A percentile compares a stretch with the other conserved stretches of the same genome.
These are phyloP conservation scores for Xylariomycetidae sp. DNA, from an alignment of 2,329 filamentous ascomycete species.

Conservation along the genomic window DNA sequence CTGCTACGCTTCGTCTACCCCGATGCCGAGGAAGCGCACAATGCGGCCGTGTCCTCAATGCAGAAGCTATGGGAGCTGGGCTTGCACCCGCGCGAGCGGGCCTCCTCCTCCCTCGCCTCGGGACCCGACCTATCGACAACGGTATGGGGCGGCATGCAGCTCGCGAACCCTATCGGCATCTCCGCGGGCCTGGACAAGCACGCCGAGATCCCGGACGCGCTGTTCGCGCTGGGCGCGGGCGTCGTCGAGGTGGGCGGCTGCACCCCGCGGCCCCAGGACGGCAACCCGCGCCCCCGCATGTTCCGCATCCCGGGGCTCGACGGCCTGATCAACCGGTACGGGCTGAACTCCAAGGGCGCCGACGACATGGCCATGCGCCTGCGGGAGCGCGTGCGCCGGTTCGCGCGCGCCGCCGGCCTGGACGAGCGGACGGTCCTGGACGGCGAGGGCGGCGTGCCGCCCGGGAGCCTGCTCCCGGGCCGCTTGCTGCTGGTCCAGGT, in stretches of 20 bases:
- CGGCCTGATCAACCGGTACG: slow-evolving; percentile 91
- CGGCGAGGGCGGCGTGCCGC: slow-evolving; percentile 69
- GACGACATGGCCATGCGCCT: slow-evolving; percentile 78
- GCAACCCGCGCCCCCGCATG: slow-evolving; percentile 81
- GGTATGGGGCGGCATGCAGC: slow-evolving; percentile 64
- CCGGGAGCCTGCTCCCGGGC: slow-evolving; percentile 72
- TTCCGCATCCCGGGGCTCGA: slow-evolving; percentile 81
- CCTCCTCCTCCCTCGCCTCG: slow-evolving; percentile 27
- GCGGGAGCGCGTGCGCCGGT: slow-evolving; percentile 70
- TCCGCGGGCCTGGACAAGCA: slow-evolving; percentile 96
- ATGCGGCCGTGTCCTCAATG: slow-evolving; percentile 65
- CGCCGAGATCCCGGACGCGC: slow-evolving; percentile 75
- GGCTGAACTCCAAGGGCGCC: slow-evolving; percentile 85
- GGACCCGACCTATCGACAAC: slow-evolving; percentile 33
- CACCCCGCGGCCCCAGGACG: slow-evolving; percentile 79
- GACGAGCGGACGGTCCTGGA: slow-evolving; percentile 69
- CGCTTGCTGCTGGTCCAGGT: slow-evolving; percentile 84
- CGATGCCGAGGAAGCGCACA: slow-evolving; percentile 89
- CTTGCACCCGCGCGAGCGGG: slow-evolving; percentile 77
- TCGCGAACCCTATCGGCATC: slow-evolving; percentile 86
- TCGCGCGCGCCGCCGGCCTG: slow-evolving; percentile 65
- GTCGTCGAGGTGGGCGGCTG: slow-evolving; percentile 90
- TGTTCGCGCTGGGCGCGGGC: slow-evolving; percentile 78
- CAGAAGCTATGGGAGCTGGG: slow-evolving; percentile 67
- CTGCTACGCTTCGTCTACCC: slow-evolving; percentile 59